phyloP scores from a whole-genome alignment of 176 grass and related monocot genomes.

The Phoenix roebelenii region DNA sequence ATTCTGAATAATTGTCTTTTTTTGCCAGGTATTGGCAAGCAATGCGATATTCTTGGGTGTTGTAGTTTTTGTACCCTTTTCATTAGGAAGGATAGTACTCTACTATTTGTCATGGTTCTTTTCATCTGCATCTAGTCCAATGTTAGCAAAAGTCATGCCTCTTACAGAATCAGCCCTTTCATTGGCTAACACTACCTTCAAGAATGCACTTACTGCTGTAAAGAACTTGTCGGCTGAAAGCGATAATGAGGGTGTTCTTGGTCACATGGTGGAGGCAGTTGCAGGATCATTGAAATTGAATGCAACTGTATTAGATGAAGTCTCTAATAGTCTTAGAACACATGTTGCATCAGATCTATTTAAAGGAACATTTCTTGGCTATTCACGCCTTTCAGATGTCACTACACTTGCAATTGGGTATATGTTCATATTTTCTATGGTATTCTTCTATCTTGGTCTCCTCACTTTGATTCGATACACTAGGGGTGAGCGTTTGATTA shows the following conservation, averaged over 20 bases:
- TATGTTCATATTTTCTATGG: slow-evolving; percentile 64
- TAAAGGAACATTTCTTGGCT: slow-evolving; percentile 46
- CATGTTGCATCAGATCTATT: slow-evolving; percentile 27
- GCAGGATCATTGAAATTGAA: slow-evolving; percentile 78
- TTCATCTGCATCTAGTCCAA: slow-evolving; percentile 73
- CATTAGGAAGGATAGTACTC: slow-evolving; percentile 84
- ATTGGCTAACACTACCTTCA: slow-evolving; percentile 78
- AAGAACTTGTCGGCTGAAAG: slow-evolving; percentile 74
- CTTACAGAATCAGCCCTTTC: slow-evolving; percentile 70
- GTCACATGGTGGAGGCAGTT: slow-evolving; percentile 67
- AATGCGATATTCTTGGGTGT: slow-evolving; percentile 97
- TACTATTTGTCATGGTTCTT: slow-evolving; percentile 94
- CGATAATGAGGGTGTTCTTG: slow-evolving; percentile 57
- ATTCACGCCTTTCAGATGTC: slow-evolving; percentile 82
- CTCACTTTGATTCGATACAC: slow-evolving; percentile 79
- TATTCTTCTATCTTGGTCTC: slow-evolving; percentile 75
- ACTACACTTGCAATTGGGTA: slow-evolving; percentile 92
- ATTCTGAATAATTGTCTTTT: neutral
- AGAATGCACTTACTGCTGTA: slow-evolving; percentile 60
- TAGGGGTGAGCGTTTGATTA: slow-evolving; percentile 71
- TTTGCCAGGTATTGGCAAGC: slow-evolving; percentile 84
- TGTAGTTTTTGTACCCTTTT: slow-evolving; percentile 92
- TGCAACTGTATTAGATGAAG: slow-evolving; percentile 44
- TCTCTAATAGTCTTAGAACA: slow-evolving; percentile 37
- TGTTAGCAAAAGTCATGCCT: slow-evolving; percentile 70